Conservation (phyloP, 345 rosid genomes). For the Diplotaxis tenuifolia region DNA sequence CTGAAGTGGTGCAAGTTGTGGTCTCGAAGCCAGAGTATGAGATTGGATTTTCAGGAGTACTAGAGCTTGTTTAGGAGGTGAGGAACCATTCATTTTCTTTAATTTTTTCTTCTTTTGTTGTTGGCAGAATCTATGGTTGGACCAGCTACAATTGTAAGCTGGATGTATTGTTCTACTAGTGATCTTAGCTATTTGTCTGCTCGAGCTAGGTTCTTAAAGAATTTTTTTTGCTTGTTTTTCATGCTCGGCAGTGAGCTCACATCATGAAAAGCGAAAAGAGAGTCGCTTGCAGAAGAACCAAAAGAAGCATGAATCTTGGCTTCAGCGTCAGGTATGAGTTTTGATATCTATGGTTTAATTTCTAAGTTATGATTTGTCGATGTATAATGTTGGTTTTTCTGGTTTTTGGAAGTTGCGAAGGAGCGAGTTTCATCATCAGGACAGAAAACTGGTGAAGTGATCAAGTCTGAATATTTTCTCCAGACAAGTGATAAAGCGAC, state of each 20-base stretch:
- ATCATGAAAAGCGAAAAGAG: slow-evolving; percentile 64
- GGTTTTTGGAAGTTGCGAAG: slow-evolving; percentile 42
- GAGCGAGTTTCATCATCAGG: slow-evolving; percentile 27
- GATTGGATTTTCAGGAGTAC: too few relatives aligned
- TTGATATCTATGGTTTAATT: not conserved
- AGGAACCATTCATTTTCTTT: too few relatives aligned
- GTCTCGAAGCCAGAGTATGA: too few relatives aligned
- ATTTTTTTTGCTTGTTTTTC: not conserved
- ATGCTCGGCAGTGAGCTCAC: slow-evolving; percentile 42
- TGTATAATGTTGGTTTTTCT: not conserved
- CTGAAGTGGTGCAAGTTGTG: too few relatives aligned
- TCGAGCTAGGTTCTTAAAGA: not conserved
- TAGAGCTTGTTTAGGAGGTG: too few relatives aligned
- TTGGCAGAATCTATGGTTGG: not conserved
- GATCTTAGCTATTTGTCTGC: not conserved
- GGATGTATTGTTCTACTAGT: not conserved
- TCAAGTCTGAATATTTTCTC: slow-evolving; percentile 25
- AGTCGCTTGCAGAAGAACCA: slow-evolving; percentile 49
- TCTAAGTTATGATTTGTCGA: too few relatives aligned
- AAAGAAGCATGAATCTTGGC: slow-evolving; percentile 56
- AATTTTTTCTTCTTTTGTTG: not conserved
- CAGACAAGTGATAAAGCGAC: slow-evolving; percentile 22
- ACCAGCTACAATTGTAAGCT: slow-evolving; percentile 21
- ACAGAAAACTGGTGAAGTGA: slow-evolving; percentile 4
- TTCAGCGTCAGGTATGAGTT: slow-evolving; percentile 48